Conservation (phyloP, 805 yeast genomes). For the Scheffersomyces stipitis region DNA sequence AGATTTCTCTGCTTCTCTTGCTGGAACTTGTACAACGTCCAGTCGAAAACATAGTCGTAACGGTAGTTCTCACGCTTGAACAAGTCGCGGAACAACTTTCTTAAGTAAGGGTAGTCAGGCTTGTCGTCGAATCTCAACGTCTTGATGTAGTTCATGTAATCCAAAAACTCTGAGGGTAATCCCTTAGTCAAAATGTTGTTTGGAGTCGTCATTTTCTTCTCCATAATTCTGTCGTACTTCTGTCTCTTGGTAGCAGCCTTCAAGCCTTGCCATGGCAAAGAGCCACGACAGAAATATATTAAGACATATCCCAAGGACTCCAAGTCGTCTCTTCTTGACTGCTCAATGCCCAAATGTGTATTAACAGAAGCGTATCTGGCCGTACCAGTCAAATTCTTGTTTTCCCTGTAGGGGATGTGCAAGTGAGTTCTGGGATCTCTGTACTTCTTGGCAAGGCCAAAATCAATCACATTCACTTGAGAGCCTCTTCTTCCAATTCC, state of each 20-base stretch:
- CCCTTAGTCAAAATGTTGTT: slow-evolving; percentile 87
- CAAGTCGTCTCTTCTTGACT: slow-evolving; percentile 92
- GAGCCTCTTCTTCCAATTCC: slow-evolving; percentile 93
- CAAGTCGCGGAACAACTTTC: slow-evolving; percentile 86
- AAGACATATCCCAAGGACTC: slow-evolving; percentile 94
- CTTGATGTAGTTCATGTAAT: slow-evolving; percentile 84
- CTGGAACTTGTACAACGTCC: slow-evolving; percentile 86
- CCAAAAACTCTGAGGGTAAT: slow-evolving; percentile 84
- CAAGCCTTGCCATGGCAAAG: slow-evolving; percentile 98
- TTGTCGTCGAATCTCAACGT: slow-evolving; percentile 92
- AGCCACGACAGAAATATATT: slow-evolving; percentile 92
- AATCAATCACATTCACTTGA: slow-evolving; percentile 91
- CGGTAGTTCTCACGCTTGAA: slow-evolving; percentile 84
- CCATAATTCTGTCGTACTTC: slow-evolving; percentile 94
- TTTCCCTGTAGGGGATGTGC: slow-evolving; percentile 95
- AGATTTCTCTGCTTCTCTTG: slow-evolving; percentile 55
- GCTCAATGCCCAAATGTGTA: slow-evolving; percentile 96
- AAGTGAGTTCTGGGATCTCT: slow-evolving; percentile 92
- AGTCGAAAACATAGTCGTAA: slow-evolving; percentile 93
- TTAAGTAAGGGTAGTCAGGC: slow-evolving; percentile 88
- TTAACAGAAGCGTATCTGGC: slow-evolving; percentile 95
- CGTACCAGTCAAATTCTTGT: slow-evolving; percentile 94
- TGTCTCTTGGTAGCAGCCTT: slow-evolving; percentile 97
- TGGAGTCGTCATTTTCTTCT: slow-evolving; percentile 88
- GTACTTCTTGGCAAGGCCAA: slow-evolving; percentile 90